A percentile compares a stretch with the other conserved stretches of the same genome.
Conservation (phyloP, 2,329 filamentous ascomycete genomes). For the Venturia aucupariae region DNA sequence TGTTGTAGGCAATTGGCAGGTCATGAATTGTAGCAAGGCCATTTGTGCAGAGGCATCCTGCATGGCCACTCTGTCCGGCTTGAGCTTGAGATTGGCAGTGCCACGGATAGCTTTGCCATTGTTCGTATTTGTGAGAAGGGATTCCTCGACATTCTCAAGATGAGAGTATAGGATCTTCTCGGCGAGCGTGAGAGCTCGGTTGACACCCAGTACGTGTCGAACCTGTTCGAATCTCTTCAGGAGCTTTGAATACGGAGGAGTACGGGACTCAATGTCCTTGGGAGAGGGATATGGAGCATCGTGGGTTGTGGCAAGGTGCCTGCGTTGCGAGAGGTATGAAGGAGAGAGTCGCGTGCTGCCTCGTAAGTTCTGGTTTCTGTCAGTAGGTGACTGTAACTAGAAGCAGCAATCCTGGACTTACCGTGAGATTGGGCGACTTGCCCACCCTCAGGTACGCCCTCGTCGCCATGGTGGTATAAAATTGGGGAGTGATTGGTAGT, state of each 20-base stretch:
- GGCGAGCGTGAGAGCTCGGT: conserved; percentile 66
- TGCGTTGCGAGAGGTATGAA: conserved; percentile 3
- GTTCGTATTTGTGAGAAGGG: conserved; percentile 70
- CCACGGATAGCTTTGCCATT: conserved; percentile 79
- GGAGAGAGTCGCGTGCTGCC: not conserved
- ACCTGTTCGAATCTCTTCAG: conserved; percentile 69
- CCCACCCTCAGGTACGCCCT: conserved; percentile 1
- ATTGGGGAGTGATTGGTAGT: not conserved
- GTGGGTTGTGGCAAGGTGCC: conserved; percentile 11
- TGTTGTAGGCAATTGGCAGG: conserved; percentile 77
- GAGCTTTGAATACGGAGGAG: conserved; percentile 73
- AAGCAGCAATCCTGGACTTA: not conserved
- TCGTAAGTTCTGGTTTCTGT: not conserved
- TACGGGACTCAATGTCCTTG: conserved; percentile 11
- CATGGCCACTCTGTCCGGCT: conserved; percentile 96
- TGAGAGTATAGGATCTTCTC: conserved; percentile 99
- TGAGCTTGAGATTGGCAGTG: conserved; percentile 87
- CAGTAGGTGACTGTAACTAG: not conserved
- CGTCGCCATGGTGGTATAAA: not conserved
- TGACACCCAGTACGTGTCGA: conserved; percentile 57
- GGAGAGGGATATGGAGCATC: conserved; percentile 12
- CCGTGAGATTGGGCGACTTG: not conserved
- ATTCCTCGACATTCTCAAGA: conserved; percentile 80
- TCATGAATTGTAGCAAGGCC: conserved; percentile 98
- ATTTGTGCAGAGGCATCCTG: conserved; percentile 98